Evolutionary conservation across 257 asterid genomes (phyloP).

Genomic region (Verbena officinalis): DNA sequence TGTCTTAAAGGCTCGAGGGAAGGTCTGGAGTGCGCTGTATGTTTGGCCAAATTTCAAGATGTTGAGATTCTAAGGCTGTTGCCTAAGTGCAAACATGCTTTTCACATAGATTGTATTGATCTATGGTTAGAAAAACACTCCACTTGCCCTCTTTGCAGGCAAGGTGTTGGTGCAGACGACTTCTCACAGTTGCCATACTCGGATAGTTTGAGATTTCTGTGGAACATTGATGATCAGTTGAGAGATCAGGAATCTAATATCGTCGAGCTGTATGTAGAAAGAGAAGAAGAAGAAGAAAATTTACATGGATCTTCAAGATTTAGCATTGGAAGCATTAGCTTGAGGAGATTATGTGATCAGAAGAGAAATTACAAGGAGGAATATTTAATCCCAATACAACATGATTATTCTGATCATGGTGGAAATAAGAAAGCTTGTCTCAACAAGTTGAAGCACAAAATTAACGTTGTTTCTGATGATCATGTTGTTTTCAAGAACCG

Average conservation of each 20-base stretch:
- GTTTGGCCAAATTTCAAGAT: slow-evolving; percentile 1
- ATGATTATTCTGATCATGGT: too few relatives aligned
- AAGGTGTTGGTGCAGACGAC: neutral
- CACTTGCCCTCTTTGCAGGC: neutral
- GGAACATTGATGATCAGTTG: neutral
- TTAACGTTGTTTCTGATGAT: neutral
- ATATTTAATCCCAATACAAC: too few relatives aligned
- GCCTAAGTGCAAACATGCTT: slow-evolving; percentile 4
- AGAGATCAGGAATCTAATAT: neutral
- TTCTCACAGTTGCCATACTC: neutral
- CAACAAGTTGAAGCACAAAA: neutral
- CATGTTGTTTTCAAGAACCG: neutral
- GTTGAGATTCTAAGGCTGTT: neutral
- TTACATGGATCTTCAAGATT: neutral
- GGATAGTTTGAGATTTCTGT: neutral
- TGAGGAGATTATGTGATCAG: too few relatives aligned
- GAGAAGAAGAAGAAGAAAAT: neutral
- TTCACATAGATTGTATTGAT: neutral
- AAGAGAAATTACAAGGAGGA: too few relatives aligned
- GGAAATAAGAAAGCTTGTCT: neutral
- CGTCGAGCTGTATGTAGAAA: neutral
- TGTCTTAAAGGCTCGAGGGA: neutral
- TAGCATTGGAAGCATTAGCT: neutral
- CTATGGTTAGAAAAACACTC: neutral
- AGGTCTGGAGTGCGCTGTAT: neutral